These are phyloP conservation scores for Verticillium zaregamsianum DNA, from an alignment of 2,329 filamentous ascomycete species.

Conservation along the genomic window DNA sequence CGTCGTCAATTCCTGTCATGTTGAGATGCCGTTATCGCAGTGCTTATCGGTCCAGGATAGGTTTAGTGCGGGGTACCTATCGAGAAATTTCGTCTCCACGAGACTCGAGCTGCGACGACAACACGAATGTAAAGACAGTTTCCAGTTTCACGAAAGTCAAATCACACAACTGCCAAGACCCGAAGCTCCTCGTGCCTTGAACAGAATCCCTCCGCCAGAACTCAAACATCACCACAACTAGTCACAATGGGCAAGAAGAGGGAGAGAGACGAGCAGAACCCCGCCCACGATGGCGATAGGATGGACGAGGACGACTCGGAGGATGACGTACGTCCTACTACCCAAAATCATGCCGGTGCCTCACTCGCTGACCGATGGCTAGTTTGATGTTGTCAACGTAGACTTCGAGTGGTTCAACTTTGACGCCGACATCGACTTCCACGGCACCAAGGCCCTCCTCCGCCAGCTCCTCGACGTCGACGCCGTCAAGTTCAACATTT, in stretches of 20 bases:
- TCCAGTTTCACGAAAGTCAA: background rate
- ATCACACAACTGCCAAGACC: background rate
- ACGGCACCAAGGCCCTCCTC: constrained; percentile 84
- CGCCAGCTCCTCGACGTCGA: constrained; percentile 93
- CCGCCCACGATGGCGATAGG: constrained; percentile 41
- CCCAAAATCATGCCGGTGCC: background rate
- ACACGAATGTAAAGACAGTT: background rate
- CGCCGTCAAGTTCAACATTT: constrained; percentile 79
- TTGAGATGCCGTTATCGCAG: background rate
- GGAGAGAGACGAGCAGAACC: constrained; percentile 40
- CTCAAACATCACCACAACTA: background rate
- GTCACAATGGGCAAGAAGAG: constrained; percentile 46
- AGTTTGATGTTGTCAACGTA: constrained; percentile 82
- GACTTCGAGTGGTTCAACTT: constrained; percentile 99
- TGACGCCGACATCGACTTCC: constrained; percentile 83
- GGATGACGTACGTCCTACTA: constrained; percentile 39
- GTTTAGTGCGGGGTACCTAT: constrained; percentile 36
- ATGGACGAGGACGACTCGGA: constrained; percentile 50
- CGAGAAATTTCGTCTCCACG: constrained; percentile 2
- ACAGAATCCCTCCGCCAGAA: background rate
- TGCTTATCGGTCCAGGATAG: constrained; percentile 21
- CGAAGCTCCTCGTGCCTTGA: background rate
- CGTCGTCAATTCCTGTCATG: background rate
- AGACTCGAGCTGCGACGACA: background rate
- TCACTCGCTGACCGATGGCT: background rate